Evolutionary conservation across 192 early-diverging fungal species (phyloP), one percentile per base, ranked within the genome.

Genomic region (Phlyctochytrium arcticum): DNA sequence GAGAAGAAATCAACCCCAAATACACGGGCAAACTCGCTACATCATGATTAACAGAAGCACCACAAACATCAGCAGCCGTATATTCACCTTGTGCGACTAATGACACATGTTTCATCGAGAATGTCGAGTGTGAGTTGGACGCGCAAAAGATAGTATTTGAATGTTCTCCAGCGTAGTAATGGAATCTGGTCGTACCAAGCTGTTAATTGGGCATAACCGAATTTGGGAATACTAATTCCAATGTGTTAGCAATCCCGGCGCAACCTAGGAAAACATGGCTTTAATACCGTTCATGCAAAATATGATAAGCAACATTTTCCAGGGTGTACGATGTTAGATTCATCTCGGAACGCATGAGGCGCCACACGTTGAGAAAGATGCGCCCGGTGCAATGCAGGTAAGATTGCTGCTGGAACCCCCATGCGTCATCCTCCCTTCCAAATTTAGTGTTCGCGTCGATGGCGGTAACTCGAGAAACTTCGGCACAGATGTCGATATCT

Each of bases 1-100:
- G 91, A 90, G 56, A 77, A 79, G 49, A 96, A 92, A 62, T 95
- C 90, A 4, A 96, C 89, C 0, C 94, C 95, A 71, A 90, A 95
- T n/a, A 96, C 84, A 49, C 85, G 79, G 2, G 94, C 90, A 75
- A 92, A 92, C 67, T 96, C 92, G 44, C 84, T 84, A 9, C n/a
- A n/a, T n/a, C n/a, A n/a, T n/a, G n/a, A 7, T 48, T 17, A 51
- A n/a, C 19, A 30, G 60, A 3, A 23, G 50, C 2, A 53, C 19
- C 19, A 19, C 19, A 53, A 10, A 12, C 19, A 53, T 23, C 24
- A 53, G 17, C 15, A 53, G 50, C 2, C n/a, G 19, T 23, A 12
- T 19, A 57, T 35, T 39, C 32, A 78, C 76, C 76, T 72, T 36
- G 77, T 90, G 15, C 88, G 73, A 33, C 72, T 81, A 21, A 96